A percentile compares a stretch with the other conserved stretches of the same genome.
Conservation (phyloP, 768 basidiomycete species). For the Cyclocybe cylindracea region DNA sequence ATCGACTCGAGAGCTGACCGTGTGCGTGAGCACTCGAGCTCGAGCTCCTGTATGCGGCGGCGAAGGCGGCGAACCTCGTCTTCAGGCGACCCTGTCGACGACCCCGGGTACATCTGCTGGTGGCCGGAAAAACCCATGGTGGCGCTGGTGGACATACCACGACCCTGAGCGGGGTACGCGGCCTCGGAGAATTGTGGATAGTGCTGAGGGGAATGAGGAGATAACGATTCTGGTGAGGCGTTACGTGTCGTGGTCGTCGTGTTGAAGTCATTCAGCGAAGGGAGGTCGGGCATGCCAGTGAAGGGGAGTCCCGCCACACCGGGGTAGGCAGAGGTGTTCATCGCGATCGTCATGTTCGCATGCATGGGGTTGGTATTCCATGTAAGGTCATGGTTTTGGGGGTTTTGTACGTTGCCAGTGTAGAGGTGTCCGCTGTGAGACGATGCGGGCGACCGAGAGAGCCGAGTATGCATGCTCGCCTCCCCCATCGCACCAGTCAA, state of each 20-base stretch:
- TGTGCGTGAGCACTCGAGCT: constrained; percentile 55
- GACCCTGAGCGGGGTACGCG: constrained; percentile 1
- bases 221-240: constrained; percentile 41
- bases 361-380: constrained; percentile 18
- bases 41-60: constrained; percentile 61
- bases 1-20: constrained; percentile 33
- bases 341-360: constrained; percentile 25
- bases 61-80: constrained; percentile 58
- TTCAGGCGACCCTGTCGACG: constrained; percentile 26
- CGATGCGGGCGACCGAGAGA: constrained; percentile 21
- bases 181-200: constrained; percentile 19
- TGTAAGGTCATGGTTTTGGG: constrained; percentile 13
- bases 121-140: constrained; percentile 17
- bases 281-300: constrained; percentile 20
- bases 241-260: constrained; percentile 25
- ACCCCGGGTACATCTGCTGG: constrained; percentile 15
- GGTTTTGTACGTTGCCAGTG: constrained; percentile 16
- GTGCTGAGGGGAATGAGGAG: constrained; percentile 28
- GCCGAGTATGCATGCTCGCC: constrained; percentile 21
- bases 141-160: constrained; percentile 6
- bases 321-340: constrained; percentile 27
- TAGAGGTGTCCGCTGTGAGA: constrained; percentile 18
- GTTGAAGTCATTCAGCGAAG: constrained; percentile 19
- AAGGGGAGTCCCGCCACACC: constrained; percentile 19
- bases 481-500: constrained; percentile 70